A percentile compares a stretch with the other conserved stretches of the same genome.
phyloP scores from a whole-genome alignment of 805 yeast genomes.

The Yarrowia sp. region DNA sequence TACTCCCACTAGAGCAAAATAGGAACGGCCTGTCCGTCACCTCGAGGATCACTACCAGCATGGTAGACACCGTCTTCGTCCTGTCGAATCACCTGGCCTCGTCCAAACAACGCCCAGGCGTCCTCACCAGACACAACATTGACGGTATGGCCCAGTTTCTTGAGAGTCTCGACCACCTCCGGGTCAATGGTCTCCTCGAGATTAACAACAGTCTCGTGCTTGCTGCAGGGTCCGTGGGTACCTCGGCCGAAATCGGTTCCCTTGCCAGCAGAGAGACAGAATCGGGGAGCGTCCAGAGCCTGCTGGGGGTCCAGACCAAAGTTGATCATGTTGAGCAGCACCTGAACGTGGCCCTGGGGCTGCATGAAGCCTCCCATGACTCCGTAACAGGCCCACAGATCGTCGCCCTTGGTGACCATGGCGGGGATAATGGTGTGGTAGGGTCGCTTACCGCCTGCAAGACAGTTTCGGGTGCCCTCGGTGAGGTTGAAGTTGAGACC shows the following conservation, averaged over 20 bases:
- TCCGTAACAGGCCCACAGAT: slow-evolving; percentile 73
- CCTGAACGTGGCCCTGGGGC: slow-evolving; percentile 86
- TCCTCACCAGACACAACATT: slow-evolving; percentile 55
- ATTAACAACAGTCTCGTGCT: slow-evolving; percentile 62
- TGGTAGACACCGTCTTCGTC: slow-evolving; percentile 56
- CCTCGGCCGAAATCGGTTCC: slow-evolving; percentile 67
- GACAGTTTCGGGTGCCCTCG: slow-evolving; percentile 62
- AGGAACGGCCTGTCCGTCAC: slow-evolving; percentile 82
- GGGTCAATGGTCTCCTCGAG: slow-evolving; percentile 69
- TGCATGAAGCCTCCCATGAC: slow-evolving; percentile 90
- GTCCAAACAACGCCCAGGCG: slow-evolving; percentile 46
- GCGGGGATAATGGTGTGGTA: slow-evolving; percentile 88
- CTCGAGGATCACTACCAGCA: slow-evolving; percentile 81
- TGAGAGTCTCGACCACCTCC: slow-evolving; percentile 57
- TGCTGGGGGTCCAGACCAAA: slow-evolving; percentile 75
- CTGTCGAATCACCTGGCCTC: slow-evolving; percentile 74
- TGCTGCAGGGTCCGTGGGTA: slow-evolving; percentile 67
- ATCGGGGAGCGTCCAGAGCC: slow-evolving; percentile 76
- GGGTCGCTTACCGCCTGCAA: slow-evolving; percentile 74
- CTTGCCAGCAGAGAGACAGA: slow-evolving; percentile 56
- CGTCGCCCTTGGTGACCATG: slow-evolving; percentile 61
- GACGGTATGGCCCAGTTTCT: slow-evolving; percentile 64
- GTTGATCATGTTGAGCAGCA: slow-evolving; percentile 66
- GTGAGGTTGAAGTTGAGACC: slow-evolving; percentile 76
- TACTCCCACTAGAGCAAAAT: neutral